Base-by-base conservation (phyloP, 495 filamentous ascomycete species). In the Hypoxylon trugodes region DNA sequence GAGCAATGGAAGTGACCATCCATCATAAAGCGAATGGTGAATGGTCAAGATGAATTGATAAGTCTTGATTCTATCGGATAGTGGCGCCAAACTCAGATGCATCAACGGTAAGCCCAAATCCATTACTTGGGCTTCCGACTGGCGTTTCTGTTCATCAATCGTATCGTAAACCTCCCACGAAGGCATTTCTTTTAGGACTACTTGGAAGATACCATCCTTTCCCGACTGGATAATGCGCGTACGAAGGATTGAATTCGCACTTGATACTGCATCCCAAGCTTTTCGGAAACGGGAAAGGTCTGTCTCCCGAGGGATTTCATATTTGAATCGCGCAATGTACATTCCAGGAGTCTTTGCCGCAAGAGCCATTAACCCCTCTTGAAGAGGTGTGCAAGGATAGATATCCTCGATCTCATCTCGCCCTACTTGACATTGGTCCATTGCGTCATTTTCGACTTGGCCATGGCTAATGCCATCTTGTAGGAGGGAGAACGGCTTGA, bases 11-110 rank as follows among this genome's bases (percentile, higher is more conserved):
- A 83, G 69, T 7, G 79, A 84, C 86, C 85, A 90, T 13, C 85
- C 86, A 57, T 90, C 87, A 66, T 88, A 91, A 1, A 90, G 66
- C 0, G 83, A 79, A 64, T 90, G 87, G 54, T 89, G 86, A 7
- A 85, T 77, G 12, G 82, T 86, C 81, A 79, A 84, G 3, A 86
- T 73, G 69, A 87, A 84, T 30, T 10, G 28, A 30, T 30, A 10
- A 4, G 28, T 10, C 10, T 10, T 10, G 28, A 4, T 10, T 30
- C 28, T 10, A 30, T 30, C 28, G 10, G 28, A 30, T 10, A 30
- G 28, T 30, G 28, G 28, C 28, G 28, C 28, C 28, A 30, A 30
- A 30, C 5, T 30, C 28, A 30, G 10, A 9, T 30, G 18, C 25
- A 4, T 4, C 12, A 48, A 9, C 1, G 45, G 26, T 4, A n/a